Evolutionary conservation across 2,329 filamentous ascomycete species (phyloP).

Genomic region (Xylaria sp.): DNA sequence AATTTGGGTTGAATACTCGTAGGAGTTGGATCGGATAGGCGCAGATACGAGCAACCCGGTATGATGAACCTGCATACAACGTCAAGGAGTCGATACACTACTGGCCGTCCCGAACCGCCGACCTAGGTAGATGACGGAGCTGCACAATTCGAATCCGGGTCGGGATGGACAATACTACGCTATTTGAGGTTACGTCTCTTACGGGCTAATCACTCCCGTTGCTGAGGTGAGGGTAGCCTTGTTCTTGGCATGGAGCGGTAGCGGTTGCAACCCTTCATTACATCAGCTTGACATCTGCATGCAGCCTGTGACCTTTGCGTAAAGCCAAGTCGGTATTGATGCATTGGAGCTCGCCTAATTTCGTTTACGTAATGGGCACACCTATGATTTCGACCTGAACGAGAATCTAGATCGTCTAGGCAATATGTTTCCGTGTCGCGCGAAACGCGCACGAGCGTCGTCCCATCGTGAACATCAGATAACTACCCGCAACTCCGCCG

Average conservation of each 20-base stretch:
- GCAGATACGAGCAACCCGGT: background rate
- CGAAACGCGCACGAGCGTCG: background rate
- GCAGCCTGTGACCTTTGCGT: background rate
- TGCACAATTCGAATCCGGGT: background rate
- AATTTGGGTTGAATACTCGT: background rate
- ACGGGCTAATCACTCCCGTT: background rate
- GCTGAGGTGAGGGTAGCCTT: slow-evolving; percentile 1
- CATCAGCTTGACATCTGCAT: background rate
- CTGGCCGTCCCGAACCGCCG: background rate
- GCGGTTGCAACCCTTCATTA: slow-evolving; percentile 8
- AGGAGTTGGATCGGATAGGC: background rate
- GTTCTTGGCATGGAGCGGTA: slow-evolving; percentile 1
- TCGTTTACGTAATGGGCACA: background rate
- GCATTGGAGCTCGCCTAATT: background rate
- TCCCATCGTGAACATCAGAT: background rate
- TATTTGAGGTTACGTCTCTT: slow-evolving; percentile 14
- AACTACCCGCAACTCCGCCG: background rate
- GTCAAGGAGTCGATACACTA: background rate
- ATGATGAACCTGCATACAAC: background rate
- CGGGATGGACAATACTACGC: slow-evolving; percentile 2
- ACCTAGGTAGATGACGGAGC: background rate
- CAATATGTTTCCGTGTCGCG: background rate
- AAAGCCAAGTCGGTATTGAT: background rate
- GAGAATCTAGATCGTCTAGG: background rate
- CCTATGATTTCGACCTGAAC: background rate